Evolutionary conservation across 768 basidiomycete species (phyloP).

Genomic region (Agaricus blazei): DNA sequence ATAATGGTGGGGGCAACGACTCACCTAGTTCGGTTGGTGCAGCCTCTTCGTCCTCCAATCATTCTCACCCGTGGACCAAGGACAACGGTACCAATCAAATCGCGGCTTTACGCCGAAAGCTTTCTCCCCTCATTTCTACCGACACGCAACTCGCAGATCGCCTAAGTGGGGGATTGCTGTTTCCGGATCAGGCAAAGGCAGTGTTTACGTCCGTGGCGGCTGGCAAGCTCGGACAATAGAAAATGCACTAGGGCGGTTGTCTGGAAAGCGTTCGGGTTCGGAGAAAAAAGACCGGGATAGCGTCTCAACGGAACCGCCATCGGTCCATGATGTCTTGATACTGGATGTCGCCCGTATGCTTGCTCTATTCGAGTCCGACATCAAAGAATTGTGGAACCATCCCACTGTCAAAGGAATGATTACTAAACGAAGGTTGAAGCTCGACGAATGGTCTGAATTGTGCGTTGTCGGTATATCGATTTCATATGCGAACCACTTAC

Average conservation of each 20-base stretch:
- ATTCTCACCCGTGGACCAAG: slow-evolving; percentile 19
- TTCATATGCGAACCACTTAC: slow-evolving; percentile 4
- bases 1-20: slow-evolving; percentile 19
- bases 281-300: slow-evolving; percentile 27
- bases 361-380: slow-evolving; percentile 53
- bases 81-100: slow-evolving; percentile 36
- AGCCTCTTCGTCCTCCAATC: slow-evolving; percentile 22
- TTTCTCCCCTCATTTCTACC: slow-evolving; percentile 54
- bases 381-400: slow-evolving; percentile 69
- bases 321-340: slow-evolving; percentile 48
- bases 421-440: slow-evolving; percentile 59
- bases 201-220: slow-evolving; percentile 72
- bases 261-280: slow-evolving; percentile 26
- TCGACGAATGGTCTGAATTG: slow-evolving; percentile 91
- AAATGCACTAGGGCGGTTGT: slow-evolving; percentile 38
- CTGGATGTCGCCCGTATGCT: slow-evolving; percentile 60
- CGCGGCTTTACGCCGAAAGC: slow-evolving; percentile 50
- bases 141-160: slow-evolving; percentile 65
- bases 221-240: slow-evolving; percentile 74
- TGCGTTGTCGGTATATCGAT: slow-evolving; percentile 32
- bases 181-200: slow-evolving; percentile 71
- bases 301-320: slow-evolving; percentile 26
- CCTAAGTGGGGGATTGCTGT: slow-evolving; percentile 67
- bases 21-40: slow-evolving; percentile 23
- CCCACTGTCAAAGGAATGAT: slow-evolving; percentile 67